A percentile compares a stretch with the other conserved stretches of the same genome.
Conservation (phyloP, 129 eudicot genomes). For the Flaveria linearis region DNA sequence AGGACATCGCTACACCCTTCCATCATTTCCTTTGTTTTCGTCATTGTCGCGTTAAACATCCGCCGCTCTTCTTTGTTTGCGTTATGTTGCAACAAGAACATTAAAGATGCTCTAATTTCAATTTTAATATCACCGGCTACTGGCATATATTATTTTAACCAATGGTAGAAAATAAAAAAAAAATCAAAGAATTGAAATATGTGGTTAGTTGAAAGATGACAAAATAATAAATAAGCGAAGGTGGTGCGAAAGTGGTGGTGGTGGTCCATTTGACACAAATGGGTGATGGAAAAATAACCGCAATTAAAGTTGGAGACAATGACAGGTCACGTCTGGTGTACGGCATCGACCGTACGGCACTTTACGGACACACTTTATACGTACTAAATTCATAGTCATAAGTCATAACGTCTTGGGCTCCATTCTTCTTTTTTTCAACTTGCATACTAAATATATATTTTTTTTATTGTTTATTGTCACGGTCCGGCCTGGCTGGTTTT, state of each 20-base stretch:
- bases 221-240: constrained; percentile 1
- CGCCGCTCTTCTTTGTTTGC: too few relatives aligned
- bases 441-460: neutral
- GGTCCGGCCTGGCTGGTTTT: too few relatives aligned
- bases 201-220: neutral
- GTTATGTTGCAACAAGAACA: too few relatives aligned
- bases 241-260: constrained; percentile 4
- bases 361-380: constrained; percentile 22
- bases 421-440: neutral
- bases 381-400: neutral
- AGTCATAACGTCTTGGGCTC: constrained; percentile 14
- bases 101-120: too few relatives aligned
- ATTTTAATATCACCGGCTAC: too few relatives aligned
- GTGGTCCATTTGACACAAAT: constrained; percentile 1
- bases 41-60: too few relatives aligned
- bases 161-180: too few relatives aligned
- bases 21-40: too few relatives aligned
- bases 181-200: neutral
- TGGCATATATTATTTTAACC: too few relatives aligned
- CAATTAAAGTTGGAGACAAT: constrained; percentile 2
- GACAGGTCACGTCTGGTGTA: constrained; percentile 30
- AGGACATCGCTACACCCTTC: too few relatives aligned
- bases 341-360: constrained; percentile 33
- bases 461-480: too few relatives aligned
- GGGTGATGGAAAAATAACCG: constrained; percentile 9